Evolutionary conservation across 2,329 filamentous ascomycete species (phyloP).

Genomic region (Fusarium haematococcum): DNA sequence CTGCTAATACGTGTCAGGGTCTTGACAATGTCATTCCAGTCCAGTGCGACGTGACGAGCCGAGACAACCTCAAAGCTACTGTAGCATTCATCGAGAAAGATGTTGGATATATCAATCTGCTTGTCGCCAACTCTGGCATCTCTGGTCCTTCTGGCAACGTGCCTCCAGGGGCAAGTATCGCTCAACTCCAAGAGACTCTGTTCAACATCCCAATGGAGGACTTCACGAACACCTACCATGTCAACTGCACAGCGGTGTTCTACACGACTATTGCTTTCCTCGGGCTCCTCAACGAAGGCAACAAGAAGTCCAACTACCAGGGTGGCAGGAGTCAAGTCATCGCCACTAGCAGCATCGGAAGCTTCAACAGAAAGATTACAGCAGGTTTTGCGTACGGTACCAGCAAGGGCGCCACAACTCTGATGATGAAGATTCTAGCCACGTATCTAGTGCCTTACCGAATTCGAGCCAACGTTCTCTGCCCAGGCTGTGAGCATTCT

Average conservation of each 20-base stretch:
- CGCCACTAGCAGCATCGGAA: not conserved
- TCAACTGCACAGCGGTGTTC: not conserved
- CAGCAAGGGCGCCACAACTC: not conserved
- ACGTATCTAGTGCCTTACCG: not conserved
- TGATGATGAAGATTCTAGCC: not conserved
- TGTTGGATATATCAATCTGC: not conserved
- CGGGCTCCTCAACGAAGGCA: not conserved
- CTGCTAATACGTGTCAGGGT: not conserved
- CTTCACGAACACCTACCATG: not conserved
- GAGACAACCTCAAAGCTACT: not conserved
- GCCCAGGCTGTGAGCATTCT: not conserved
- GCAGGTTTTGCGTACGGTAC: not conserved
- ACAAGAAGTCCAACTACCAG: not conserved
- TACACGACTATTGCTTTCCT: not conserved
- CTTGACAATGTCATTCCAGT: not conserved
- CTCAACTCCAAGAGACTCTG: not conserved
- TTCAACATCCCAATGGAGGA: not conserved
- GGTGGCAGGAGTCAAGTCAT: not conserved
- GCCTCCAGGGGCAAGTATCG: not conserved
- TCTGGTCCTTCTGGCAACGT: not conserved
- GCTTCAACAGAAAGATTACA: not conserved
- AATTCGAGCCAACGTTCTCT: not conserved
- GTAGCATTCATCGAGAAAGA: not conserved
- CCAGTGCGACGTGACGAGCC: not conserved
- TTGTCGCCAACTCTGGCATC: not conserved